These are phyloP conservation scores for Rubus idaeus DNA, from an alignment of 306 rosid genomes.

Conservation along the genomic window DNA sequence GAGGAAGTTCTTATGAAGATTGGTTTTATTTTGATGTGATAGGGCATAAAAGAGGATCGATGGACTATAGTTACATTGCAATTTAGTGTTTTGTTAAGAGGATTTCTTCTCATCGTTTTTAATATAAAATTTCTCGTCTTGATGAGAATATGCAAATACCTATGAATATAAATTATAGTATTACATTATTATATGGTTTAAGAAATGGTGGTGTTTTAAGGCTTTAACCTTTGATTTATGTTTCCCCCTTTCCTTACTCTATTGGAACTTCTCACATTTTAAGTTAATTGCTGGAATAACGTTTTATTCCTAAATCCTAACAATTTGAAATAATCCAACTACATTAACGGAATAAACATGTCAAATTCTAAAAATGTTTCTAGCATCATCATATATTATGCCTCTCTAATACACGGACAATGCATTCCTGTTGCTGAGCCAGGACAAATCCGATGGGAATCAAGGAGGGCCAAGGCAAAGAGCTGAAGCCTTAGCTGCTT, in stretches of 20 bases:
- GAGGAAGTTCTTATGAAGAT: neutral
- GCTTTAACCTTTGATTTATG: neutral
- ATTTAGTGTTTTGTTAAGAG: neutral
- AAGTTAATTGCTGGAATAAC: neutral
- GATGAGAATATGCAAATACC: neutral
- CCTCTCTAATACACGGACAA: constrained; percentile 9
- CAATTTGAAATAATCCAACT: neutral
- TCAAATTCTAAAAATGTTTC: neutral
- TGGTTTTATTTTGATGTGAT: constrained; percentile 1
- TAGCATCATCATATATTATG: neutral
- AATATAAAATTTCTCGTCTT: neutral
- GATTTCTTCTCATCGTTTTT: neutral
- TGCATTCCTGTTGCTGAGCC: constrained; percentile 19
- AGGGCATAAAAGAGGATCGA: neutral
- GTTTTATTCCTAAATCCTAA: neutral
- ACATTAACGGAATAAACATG: neutral
- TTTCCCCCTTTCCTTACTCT: neutral
- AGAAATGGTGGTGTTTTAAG: neutral
- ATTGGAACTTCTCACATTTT: neutral
- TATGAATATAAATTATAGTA: neutral
- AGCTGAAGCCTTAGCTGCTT: constrained; percentile 64
- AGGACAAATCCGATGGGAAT: constrained; percentile 55
- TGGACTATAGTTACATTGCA: neutral
- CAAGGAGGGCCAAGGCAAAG: constrained; percentile 65
- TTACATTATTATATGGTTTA: neutral